Percentiles rank a stretch among this genome's conserved stretches.
Evolutionary conservation across 169 alveolate genomes (phyloP).

Genomic region (Plasmodium adleri): DNA sequence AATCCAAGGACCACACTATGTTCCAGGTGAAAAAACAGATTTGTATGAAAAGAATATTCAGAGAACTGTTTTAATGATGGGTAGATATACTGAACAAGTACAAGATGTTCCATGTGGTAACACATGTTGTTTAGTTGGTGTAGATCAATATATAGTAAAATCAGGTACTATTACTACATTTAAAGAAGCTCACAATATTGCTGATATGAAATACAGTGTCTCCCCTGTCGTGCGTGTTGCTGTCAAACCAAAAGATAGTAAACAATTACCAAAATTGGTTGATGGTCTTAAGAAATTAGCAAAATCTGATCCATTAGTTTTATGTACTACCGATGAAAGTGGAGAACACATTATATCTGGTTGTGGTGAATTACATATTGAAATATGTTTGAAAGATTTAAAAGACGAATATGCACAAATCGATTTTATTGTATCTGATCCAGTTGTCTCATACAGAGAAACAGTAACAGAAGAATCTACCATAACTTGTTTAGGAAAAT

Average conservation of each 20-base stretch:
- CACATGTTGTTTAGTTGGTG: constrained; percentile 99
- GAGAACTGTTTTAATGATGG: constrained; percentile 99
- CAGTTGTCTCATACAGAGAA: constrained; percentile 99
- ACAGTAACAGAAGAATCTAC: constrained; percentile 95
- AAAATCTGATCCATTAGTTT: constrained; percentile 98
- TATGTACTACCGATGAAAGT: constrained; percentile 97
- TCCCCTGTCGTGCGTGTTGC: constrained; percentile 99
- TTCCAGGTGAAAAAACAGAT: constrained; percentile 98
- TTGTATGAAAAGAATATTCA: constrained; percentile 95
- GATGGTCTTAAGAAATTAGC: constrained; percentile 98
- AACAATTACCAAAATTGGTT: constrained; percentile 98
- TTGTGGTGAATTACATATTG: constrained; percentile 99
- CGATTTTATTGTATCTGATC: constrained; percentile 98
- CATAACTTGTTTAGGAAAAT: constrained; percentile 96
- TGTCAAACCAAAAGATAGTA: constrained; percentile 98
- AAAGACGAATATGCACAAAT: constrained; percentile 99
- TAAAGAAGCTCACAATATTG: constrained; percentile 97
- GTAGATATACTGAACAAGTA: constrained; percentile 96
- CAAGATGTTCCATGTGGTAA: constrained; percentile 99
- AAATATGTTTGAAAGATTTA: constrained; percentile 98
- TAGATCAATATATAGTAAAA: constrained; percentile 97
- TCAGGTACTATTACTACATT: constrained; percentile 98
- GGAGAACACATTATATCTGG: constrained; percentile 99
- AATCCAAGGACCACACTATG: constrained; percentile 99
- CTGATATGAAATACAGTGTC: constrained; percentile 99